Evolutionary conservation across 1,139 yeast genomes (phyloP).

Genomic region (Pichia sp.): DNA sequence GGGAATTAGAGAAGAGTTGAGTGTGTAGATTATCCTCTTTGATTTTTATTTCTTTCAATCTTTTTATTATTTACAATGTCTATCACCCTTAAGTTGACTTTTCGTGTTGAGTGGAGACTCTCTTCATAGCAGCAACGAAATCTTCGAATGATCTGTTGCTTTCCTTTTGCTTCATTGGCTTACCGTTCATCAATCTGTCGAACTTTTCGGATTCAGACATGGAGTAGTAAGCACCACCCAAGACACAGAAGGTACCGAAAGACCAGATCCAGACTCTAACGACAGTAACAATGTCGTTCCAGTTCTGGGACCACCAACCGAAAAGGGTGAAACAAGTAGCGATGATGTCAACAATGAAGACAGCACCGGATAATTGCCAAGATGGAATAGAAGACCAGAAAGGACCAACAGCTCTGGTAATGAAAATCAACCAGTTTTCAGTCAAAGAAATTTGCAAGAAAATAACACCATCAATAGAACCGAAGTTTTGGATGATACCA

Average conservation of each 20-base stretch:
- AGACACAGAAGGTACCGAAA: conserved; percentile 90
- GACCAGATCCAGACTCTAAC: conserved; percentile 94
- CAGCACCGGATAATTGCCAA: conserved; percentile 94
- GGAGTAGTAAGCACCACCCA: conserved; percentile 95
- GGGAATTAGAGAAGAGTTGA: not conserved
- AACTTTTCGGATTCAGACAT: conserved; percentile 84
- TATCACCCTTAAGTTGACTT: conserved; percentile 37
- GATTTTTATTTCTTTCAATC: not conserved
- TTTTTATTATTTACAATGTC: not conserved
- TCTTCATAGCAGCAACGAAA: conserved; percentile 94
- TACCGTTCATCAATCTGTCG: conserved; percentile 93
- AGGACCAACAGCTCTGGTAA: conserved; percentile 93
- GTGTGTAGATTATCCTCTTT: not conserved
- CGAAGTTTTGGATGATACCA: conserved; percentile 93
- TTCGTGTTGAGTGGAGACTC: conserved; percentile 98
- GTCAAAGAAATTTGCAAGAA: conserved; percentile 90
- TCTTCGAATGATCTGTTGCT: conserved; percentile 85
- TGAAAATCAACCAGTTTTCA: conserved; percentile 94
- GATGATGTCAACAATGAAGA: conserved; percentile 77
- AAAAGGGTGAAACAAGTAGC: conserved; percentile 88
- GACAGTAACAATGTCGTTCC: conserved; percentile 94
- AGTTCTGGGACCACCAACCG: conserved; percentile 98
- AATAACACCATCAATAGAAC: conserved; percentile 86
- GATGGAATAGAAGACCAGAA: conserved; percentile 92
- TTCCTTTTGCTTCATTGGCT: conserved; percentile 60